Evolutionary conservation across 345 rosid genomes (phyloP).

Genomic region (Salix arbutifolia): DNA sequence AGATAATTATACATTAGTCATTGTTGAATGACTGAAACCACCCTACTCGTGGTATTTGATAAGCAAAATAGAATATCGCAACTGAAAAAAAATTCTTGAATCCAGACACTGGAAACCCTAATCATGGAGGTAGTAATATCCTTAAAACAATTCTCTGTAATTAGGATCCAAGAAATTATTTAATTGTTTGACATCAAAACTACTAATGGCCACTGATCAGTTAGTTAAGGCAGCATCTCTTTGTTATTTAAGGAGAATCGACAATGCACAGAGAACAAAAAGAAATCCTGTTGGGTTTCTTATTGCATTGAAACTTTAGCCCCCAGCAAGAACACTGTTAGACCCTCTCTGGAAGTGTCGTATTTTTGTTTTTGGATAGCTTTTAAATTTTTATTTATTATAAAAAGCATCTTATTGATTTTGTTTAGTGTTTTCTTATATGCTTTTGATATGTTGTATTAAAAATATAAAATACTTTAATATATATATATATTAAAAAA

Average conservation of each 20-base stretch:
- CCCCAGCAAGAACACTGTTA: constrained; percentile 18
- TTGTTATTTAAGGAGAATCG: background rate
- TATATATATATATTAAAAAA: too few species aligned
- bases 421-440: too few species aligned
- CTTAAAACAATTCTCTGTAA: background rate
- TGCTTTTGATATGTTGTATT: too few species aligned
- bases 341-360: too few species aligned
- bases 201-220: background rate
- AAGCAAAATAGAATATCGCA: background rate
- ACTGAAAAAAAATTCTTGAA: background rate
- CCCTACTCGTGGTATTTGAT: too few species aligned
- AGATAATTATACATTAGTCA: too few species aligned
- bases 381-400: too few species aligned
- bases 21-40: too few species aligned
- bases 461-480: too few species aligned
- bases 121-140: background rate
- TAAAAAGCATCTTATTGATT: too few species aligned
- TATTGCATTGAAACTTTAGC: constrained; percentile 11
- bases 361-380: too few species aligned
- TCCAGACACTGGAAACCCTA: background rate
- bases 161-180: background rate
- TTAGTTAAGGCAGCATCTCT: background rate
- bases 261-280: background rate
- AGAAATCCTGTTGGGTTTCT: background rate
- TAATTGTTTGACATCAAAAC: background rate